phyloP scores from a whole-genome alignment of 179 eudicot species.

The Heliamphora pulchella region DNA sequence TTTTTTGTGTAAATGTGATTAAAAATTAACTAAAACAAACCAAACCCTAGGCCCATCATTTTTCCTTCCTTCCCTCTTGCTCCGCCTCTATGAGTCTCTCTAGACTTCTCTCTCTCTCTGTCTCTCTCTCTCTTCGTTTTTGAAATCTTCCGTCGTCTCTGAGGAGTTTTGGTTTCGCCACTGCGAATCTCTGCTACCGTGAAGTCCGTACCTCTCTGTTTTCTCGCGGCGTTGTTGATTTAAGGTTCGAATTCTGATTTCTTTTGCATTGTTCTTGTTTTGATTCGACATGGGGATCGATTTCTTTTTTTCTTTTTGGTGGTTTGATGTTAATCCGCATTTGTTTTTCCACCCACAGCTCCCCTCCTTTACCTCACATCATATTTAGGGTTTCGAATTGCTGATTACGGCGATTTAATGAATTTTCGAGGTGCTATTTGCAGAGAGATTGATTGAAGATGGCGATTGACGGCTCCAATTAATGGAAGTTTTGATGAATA shows the following conservation, averaged over 20 bases:
- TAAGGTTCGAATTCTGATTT: not conserved
- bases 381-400: not conserved
- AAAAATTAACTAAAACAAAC: too few species aligned
- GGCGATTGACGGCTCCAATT: not conserved
- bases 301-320: not conserved
- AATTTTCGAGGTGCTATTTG: not conserved
- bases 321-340: not conserved
- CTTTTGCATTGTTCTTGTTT: not conserved
- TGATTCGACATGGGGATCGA: not conserved
- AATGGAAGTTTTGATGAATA: not conserved
- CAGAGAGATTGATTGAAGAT: not conserved
- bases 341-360: not conserved
- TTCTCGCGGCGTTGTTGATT: not conserved
- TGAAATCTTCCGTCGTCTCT: not conserved
- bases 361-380: too few species aligned
- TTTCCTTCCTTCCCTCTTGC: too few species aligned
- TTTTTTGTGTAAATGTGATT: too few species aligned
- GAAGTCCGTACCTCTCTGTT: not conserved
- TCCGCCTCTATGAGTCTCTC: not conserved
- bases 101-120: slow-evolving; percentile 18
- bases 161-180: not conserved
- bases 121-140: slow-evolving; percentile 4
- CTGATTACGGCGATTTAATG: not conserved
- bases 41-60: too few species aligned
- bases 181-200: not conserved